phyloP scores from a whole-genome alignment of 305 asterid species.

The Fraxinus velutina region DNA sequence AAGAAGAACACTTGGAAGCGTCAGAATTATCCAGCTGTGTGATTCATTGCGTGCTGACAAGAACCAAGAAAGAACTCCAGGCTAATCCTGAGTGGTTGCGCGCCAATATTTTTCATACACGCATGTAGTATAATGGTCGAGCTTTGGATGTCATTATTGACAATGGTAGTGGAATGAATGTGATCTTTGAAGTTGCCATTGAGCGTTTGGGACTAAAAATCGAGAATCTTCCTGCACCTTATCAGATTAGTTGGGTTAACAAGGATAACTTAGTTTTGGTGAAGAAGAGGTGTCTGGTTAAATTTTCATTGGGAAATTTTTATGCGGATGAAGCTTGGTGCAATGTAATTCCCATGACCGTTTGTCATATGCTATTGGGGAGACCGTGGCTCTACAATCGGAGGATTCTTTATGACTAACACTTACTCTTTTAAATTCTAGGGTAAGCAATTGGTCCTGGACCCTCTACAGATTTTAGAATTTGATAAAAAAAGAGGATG shows the following conservation, averaged over 20 bases:
- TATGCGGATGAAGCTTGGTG: neutral
- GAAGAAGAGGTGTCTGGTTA: neutral
- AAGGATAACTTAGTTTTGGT: neutral
- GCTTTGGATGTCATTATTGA: neutral
- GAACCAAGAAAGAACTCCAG: neutral
- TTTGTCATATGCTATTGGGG: neutral
- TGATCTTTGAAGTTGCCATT: neutral
- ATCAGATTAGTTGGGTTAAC: neutral
- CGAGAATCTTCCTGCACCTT: neutral
- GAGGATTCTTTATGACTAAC: neutral
- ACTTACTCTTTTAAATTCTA: no score
- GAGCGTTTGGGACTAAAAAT: neutral
- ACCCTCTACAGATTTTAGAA: no score
- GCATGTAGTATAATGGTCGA: neutral
- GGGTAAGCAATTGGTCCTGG: no score
- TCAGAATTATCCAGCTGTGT: neutral
- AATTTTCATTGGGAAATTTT: neutral
- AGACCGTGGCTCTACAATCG: neutral
- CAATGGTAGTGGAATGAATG: neutral
- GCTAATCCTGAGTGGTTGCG: neutral
- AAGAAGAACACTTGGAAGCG: neutral
- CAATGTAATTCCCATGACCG: neutral
- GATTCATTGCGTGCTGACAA: no score
- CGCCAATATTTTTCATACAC: neutral
- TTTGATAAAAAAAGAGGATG: no score